Evolutionary conservation across 2,329 filamentous ascomycete genomes (phyloP).

Genomic region (Cordyceps tenuipes): DNA sequence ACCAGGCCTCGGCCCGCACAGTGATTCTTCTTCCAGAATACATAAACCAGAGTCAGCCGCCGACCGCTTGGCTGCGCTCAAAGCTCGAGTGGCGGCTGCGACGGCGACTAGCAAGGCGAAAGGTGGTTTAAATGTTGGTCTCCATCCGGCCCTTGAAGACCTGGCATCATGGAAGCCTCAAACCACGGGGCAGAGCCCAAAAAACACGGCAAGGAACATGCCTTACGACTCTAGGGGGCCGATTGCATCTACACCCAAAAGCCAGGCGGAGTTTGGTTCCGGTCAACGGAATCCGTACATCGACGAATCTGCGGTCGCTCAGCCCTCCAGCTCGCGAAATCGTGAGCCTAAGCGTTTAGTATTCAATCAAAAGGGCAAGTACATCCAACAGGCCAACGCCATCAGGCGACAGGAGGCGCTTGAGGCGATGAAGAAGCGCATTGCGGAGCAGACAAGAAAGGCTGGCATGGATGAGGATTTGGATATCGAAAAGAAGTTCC

Average conservation of each 20-base stretch:
- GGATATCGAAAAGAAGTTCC: constrained; percentile 80
- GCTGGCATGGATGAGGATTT: constrained; percentile 90
- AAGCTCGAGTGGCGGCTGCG: constrained; percentile 70
- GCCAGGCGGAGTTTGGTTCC: constrained; percentile 9
- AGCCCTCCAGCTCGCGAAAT: constrained; percentile 48
- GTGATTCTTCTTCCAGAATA: constrained; percentile 45
- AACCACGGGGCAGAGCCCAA: not conserved
- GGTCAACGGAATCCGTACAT: constrained; percentile 65
- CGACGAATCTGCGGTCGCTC: constrained; percentile 57
- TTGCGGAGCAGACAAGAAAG: constrained; percentile 78
- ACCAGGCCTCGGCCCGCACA: constrained; percentile 46
- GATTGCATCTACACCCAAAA: constrained; percentile 13
- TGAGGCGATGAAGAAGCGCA: constrained; percentile 89
- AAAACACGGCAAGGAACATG: not conserved
- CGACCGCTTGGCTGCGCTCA: constrained; percentile 66
- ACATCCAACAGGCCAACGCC: constrained; percentile 88
- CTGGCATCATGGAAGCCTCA: constrained; percentile 40
- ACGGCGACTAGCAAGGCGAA: constrained; percentile 51
- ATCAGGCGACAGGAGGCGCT: constrained; percentile 78
- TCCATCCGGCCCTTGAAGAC: constrained; percentile 67
- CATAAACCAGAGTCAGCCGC: constrained; percentile 50
- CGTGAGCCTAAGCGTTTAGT: constrained; percentile 68
- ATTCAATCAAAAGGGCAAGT: constrained; percentile 96
- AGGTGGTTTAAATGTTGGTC: constrained; percentile 65
- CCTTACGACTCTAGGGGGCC: constrained; percentile 16